Percentiles rank a stretch among this genome's conserved stretches.
These are phyloP conservation scores for Metschnikowia santaceciliae DNA, from an alignment of 805 yeast genomes.

Conservation along the genomic window DNA sequence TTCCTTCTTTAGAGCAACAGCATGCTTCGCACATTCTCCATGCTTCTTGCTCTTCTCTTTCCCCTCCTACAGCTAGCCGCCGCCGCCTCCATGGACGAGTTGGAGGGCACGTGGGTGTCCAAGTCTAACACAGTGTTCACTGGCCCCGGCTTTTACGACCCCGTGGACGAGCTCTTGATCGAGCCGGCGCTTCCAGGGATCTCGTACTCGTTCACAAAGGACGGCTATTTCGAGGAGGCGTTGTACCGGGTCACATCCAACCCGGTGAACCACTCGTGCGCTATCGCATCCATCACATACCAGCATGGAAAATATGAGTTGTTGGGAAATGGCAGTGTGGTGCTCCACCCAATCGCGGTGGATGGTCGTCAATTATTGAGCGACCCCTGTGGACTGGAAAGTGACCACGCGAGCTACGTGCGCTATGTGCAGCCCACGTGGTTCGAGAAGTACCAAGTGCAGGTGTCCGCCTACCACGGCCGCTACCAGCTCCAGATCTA, in stretches of 20 bases:
- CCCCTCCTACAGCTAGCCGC: slow-evolving; percentile 18
- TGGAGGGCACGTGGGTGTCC: slow-evolving; percentile 93
- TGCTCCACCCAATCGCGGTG: slow-evolving; percentile 68
- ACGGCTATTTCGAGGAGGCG: slow-evolving; percentile 91
- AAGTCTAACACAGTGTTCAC: slow-evolving; percentile 93
- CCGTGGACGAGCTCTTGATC: slow-evolving; percentile 87
- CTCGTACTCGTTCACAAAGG: slow-evolving; percentile 86
- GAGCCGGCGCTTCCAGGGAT: slow-evolving; percentile 97
- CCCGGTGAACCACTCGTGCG: slow-evolving; percentile 72
- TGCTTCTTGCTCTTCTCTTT: slow-evolving; percentile 1
- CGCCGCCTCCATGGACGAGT: slow-evolving; percentile 38
- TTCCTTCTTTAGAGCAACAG: not conserved
- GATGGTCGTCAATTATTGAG: slow-evolving; percentile 92
- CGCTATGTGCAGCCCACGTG: slow-evolving; percentile 68
- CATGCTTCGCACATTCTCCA: not conserved
- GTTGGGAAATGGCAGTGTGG: slow-evolving; percentile 60
- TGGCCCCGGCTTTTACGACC: slow-evolving; percentile 95
- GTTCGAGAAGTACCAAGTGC: slow-evolving; percentile 55
- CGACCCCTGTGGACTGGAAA: slow-evolving; percentile 66
- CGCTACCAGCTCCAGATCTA: slow-evolving; percentile 69
- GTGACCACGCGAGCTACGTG: slow-evolving; percentile 49
- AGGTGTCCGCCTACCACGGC: slow-evolving; percentile 79
- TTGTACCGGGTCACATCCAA: slow-evolving; percentile 72
- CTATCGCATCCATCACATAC: slow-evolving; percentile 73
- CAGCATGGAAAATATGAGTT: slow-evolving; percentile 85